Evolutionary conservation across 768 basidiomycete genomes (phyloP).

Genomic region (Dioszegia hungarica): DNA sequence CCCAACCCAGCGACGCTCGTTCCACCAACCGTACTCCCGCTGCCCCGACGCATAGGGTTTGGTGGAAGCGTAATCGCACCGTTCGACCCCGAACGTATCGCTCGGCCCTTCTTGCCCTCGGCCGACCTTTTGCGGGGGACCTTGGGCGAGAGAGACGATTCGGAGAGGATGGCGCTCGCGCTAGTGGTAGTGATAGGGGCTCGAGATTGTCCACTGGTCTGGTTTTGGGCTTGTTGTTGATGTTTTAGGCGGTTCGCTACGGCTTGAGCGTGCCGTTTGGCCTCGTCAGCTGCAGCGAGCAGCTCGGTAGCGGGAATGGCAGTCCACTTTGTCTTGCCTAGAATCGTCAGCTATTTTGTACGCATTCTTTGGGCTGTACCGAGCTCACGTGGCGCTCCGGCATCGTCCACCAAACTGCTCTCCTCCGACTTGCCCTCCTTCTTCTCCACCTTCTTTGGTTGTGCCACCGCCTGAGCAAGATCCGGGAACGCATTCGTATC

Average conservation of each 20-base stretch:
- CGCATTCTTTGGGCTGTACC: background rate
- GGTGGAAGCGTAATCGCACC: constrained; percentile 20
- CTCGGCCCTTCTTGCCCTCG: background rate
- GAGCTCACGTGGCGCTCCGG: constrained; percentile 21
- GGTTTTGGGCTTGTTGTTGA: background rate
- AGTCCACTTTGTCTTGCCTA: constrained; percentile 62
- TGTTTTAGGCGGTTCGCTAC: constrained; percentile 8
- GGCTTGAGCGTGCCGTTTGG: constrained; percentile 13
- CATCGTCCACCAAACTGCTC: constrained; percentile 14
- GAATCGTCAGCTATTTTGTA: constrained; percentile 5
- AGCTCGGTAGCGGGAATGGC: constrained; percentile 59
- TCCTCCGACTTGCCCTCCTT: constrained; percentile 29
- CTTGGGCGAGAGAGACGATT: background rate
- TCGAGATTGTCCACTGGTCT: no score
- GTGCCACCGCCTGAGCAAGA: constrained; percentile 30
- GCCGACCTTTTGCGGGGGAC: background rate
- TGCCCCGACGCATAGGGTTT: background rate
- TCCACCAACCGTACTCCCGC: background rate
- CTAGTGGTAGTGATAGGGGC: no score
- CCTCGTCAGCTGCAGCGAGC: constrained; percentile 55
- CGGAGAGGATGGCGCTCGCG: background rate
- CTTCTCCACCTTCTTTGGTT: constrained; percentile 27
- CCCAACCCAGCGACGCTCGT: background rate
- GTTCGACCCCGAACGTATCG: background rate
- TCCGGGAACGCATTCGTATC: constrained; percentile 40